Evolutionary conservation across 352 stramenopile species (phyloP).

Genomic region (Globisporangium lucens): DNA sequence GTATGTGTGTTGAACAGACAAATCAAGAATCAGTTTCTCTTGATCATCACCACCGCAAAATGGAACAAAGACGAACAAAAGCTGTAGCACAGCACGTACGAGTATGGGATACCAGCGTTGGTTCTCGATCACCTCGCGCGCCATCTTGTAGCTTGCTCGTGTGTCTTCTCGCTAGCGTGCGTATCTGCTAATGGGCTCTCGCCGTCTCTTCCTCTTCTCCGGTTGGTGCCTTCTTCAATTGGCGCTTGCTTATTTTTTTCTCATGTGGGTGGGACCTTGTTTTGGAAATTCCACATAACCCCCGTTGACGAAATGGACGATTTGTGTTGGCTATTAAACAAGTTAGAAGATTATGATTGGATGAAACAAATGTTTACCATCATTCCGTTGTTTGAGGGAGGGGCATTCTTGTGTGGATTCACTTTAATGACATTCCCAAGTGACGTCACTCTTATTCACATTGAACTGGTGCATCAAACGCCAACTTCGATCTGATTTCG

Average conservation of each 20-base stretch:
- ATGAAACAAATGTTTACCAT: not conserved
- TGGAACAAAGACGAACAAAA: not conserved
- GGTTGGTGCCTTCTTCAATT: not conserved
- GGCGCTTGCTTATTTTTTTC: not conserved
- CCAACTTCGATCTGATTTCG: not conserved
- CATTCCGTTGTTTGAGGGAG: not conserved
- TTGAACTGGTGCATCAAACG: not conserved
- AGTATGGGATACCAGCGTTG: constrained; percentile 82
- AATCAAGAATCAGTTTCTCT: constrained; percentile 1
- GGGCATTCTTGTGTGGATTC: not conserved
- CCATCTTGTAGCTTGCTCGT: constrained; percentile 19
- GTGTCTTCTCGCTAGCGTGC: too few relatives aligned
- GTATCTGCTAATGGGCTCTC: too few relatives aligned
- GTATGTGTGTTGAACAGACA: not conserved
- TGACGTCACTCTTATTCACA: not conserved
- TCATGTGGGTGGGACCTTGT: not conserved
- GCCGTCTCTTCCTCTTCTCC: not conserved
- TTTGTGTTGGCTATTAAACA: not conserved
- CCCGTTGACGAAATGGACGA: not conserved
- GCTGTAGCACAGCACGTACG: constrained; percentile 26
- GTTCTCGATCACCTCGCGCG: constrained; percentile 81
- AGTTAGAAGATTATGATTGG: not conserved
- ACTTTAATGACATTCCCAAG: constrained; percentile 7
- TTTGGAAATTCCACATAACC: not conserved
- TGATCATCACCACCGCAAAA: not conserved